These are phyloP conservation scores for Ogataea pilisensis DNA, from an alignment of 805 yeast species.

Conservation along the genomic window DNA sequence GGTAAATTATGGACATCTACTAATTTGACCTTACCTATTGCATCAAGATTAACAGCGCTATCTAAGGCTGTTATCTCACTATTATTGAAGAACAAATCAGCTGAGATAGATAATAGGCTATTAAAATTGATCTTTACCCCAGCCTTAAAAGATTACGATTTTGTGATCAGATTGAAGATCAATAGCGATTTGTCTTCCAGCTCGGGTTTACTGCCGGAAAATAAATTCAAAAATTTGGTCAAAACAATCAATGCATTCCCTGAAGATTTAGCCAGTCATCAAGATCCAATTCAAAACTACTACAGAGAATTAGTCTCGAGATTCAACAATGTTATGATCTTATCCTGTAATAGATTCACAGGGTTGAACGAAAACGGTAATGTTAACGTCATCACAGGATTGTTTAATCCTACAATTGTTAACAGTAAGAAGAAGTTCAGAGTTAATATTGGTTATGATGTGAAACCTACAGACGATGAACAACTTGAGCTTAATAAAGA, in stretches of 20 bases:
- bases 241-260: slow-evolving; percentile 37
- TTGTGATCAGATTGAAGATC: slow-evolving; percentile 57
- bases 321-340: slow-evolving; percentile 63
- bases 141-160: slow-evolving; percentile 79
- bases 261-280: slow-evolving; percentile 27
- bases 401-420: slow-evolving; percentile 64
- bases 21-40: slow-evolving; percentile 59
- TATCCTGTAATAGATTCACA: slow-evolving; percentile 58
- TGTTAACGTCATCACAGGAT: slow-evolving; percentile 65
- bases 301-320: slow-evolving; percentile 57
- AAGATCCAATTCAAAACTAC: slow-evolving; percentile 60
- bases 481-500: slow-evolving; percentile 63
- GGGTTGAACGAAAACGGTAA: slow-evolving; percentile 49
- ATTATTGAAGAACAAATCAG: slow-evolving; percentile 36
- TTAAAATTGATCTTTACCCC: slow-evolving; percentile 69
- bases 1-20: slow-evolving; percentile 69
- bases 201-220: slow-evolving; percentile 53
- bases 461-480: slow-evolving; percentile 51
- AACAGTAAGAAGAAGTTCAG: slow-evolving; percentile 63
- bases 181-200: slow-evolving; percentile 35
- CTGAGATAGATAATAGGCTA: slow-evolving; percentile 31
- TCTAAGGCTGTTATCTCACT: slow-evolving; percentile 69
- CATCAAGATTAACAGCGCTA: slow-evolving; percentile 82
- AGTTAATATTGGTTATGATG: slow-evolving; percentile 72
- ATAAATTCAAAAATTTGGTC: slow-evolving; percentile 59